Conservation (phyloP, 148 eudicot genomes). For the Suaeda aralocaspica region DNA sequence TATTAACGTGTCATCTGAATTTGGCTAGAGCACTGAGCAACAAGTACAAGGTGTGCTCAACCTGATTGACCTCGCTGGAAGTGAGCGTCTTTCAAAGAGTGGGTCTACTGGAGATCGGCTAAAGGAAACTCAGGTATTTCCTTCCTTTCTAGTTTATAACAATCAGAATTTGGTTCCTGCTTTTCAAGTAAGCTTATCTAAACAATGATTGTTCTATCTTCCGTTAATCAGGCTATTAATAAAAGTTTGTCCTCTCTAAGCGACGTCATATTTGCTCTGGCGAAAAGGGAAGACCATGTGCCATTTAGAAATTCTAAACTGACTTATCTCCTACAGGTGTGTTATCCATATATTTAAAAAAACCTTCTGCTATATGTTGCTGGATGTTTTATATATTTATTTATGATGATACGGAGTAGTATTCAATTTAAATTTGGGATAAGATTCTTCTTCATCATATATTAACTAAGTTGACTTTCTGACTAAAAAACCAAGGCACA, state of each 20-base stretch:
- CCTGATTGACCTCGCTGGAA: constrained; percentile 96
- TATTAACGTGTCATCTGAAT: background rate
- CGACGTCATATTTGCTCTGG: constrained; percentile 85
- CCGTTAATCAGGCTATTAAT: constrained; percentile 64
- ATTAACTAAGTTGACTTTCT: background rate
- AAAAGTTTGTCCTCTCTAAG: constrained; percentile 89
- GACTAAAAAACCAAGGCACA: background rate
- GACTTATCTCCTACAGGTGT: constrained; percentile 97
- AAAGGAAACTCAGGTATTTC: constrained; percentile 90
- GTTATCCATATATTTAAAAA: background rate
- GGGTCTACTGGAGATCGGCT: constrained; percentile 91
- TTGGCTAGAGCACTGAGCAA: constrained; percentile 76
- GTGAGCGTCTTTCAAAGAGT: constrained; percentile 98
- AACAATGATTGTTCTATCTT: background rate
- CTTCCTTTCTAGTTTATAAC: background rate
- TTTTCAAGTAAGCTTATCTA: background rate
- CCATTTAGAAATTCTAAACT: constrained; percentile 94
- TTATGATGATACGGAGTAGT: background rate
- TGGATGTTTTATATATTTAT: background rate
- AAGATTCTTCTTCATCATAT: background rate
- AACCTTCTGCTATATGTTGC: no score
- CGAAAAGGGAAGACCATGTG: constrained; percentile 87
- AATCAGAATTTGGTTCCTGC: background rate
- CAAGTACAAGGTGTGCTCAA: constrained; percentile 93
- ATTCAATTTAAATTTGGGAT: background rate